Evolutionary conservation across 345 rosid genomes (phyloP).

Genomic region (Mangifera indica): DNA sequence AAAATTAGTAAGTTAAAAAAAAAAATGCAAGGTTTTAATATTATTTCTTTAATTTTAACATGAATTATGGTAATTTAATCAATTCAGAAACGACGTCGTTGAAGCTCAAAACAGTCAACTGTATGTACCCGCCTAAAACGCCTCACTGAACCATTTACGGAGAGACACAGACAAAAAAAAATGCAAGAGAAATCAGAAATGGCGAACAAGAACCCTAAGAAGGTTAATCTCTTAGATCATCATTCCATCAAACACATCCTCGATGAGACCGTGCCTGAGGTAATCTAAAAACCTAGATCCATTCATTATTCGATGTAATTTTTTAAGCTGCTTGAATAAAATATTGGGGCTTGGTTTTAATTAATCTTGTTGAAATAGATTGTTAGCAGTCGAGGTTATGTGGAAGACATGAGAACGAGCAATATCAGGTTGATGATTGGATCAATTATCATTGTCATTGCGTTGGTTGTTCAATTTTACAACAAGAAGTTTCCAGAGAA

Average conservation of each 20-base stretch:
- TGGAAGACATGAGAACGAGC: constrained; percentile 86
- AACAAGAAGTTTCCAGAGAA: constrained; percentile 98
- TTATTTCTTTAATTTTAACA: no score
- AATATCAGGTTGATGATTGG: constrained; percentile 73
- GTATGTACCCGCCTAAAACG: no score
- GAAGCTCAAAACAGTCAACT: background rate
- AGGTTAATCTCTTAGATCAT: constrained; percentile 90
- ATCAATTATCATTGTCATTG: constrained; percentile 59
- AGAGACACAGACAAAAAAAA: background rate
- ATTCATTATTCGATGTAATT: constrained; percentile 5
- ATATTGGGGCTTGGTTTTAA: background rate
- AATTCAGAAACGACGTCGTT: constrained; percentile 5
- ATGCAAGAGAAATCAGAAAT: constrained; percentile 61
- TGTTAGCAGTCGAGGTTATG: constrained; percentile 76
- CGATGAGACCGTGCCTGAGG: constrained; percentile 92
- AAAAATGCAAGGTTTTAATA: no score
- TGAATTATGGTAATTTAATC: no score
- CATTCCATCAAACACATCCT: constrained; percentile 91
- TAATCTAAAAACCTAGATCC: constrained; percentile 25
- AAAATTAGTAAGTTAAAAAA: no score
- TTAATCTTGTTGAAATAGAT: constrained; percentile 37
- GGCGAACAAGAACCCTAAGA: constrained; percentile 62
- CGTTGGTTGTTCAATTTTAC: constrained; percentile 96
- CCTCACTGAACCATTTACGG: background rate
- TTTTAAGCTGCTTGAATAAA: background rate